phyloP scores from a whole-genome alignment of 108 stramenopile genomes.

The Skeletonema grethae region DNA sequence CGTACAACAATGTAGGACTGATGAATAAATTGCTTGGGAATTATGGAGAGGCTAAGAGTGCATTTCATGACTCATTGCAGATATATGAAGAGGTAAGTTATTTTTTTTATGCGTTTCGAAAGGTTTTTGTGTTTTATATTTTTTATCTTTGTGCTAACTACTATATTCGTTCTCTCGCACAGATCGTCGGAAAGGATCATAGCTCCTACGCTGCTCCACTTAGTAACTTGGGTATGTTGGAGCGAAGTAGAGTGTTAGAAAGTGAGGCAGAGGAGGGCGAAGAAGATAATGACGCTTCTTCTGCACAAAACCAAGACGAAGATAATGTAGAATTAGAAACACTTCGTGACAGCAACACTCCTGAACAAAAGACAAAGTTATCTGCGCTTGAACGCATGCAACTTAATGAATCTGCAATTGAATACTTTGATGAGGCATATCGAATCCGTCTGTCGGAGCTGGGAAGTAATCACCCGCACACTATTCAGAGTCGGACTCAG shows the following conservation, averaged over 20 bases:
- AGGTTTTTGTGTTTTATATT: too few relatives aligned
- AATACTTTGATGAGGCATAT: conserved; percentile 79
- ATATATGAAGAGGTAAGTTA: conserved; percentile 55
- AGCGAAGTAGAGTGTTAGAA: conserved; percentile 72
- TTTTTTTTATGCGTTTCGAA: too few relatives aligned
- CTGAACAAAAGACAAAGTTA: conserved; percentile 16
- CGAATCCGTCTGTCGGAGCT: conserved; percentile 72
- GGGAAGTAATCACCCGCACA: conserved; percentile 75
- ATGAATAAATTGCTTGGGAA: conserved; percentile 78
- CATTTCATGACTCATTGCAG: conserved; percentile 60
- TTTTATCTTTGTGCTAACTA: too few relatives aligned
- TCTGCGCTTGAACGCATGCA: conserved; percentile 69
- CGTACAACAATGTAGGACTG: conserved; percentile 81
- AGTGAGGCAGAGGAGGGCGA: conserved; percentile 47
- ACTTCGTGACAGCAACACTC: not conserved
- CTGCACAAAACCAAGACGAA: conserved; percentile 3
- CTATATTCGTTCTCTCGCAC: too few relatives aligned
- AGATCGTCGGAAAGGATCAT: conserved; percentile 77
- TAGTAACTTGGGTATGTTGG: conserved; percentile 83
- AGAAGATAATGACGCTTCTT: conserved; percentile 6
- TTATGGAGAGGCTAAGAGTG: conserved; percentile 61
- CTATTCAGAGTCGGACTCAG: conserved; percentile 64
- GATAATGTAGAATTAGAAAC: not conserved
- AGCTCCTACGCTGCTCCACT: conserved; percentile 75
- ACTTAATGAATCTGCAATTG: conserved; percentile 73